Percentiles rank a stretch among this genome's conserved stretches.
These are phyloP conservation scores for Serendipita indica DNA, from an alignment of 768 basidiomycete species.

Conservation along the genomic window DNA sequence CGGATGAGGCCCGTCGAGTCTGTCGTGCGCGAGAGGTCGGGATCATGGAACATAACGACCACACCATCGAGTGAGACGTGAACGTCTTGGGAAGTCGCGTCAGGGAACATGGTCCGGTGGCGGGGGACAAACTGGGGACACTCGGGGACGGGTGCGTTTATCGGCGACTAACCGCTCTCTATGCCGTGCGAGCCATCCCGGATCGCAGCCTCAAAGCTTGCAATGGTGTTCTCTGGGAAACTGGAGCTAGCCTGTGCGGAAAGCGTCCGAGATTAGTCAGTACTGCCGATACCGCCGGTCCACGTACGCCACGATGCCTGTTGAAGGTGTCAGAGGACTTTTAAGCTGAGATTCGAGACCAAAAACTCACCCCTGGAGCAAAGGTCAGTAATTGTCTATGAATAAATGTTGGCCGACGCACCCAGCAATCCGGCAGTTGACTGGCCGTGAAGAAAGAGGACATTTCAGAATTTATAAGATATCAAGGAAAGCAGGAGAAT, in stretches of 20 bases:
- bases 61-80: slow-evolving; percentile 80
- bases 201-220: slow-evolving; percentile 89
- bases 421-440: background rate
- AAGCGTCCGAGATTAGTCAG: slow-evolving; percentile 10
- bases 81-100: slow-evolving; percentile 48
- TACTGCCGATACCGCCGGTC: slow-evolving; percentile 8
- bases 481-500: background rate
- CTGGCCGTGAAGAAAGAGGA: background rate
- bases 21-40: slow-evolving; percentile 46
- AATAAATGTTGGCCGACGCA: background rate
- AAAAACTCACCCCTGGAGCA: background rate
- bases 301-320: slow-evolving; percentile 43
- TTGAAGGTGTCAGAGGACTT: background rate
- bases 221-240: slow-evolving; percentile 88
- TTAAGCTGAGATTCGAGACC: background rate
- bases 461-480: background rate
- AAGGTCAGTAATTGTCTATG: background rate
- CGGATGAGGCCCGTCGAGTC: slow-evolving; percentile 43
- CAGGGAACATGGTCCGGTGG: background rate
- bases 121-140: background rate
- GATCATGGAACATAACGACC: slow-evolving; percentile 94
- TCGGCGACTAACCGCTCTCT: slow-evolving; percentile 56
- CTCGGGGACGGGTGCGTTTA: background rate
- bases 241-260: slow-evolving; percentile 56
- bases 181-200: slow-evolving; percentile 92